phyloP scores from a whole-genome alignment of 805 yeast species.

The Teunomyces funiuensis region DNA sequence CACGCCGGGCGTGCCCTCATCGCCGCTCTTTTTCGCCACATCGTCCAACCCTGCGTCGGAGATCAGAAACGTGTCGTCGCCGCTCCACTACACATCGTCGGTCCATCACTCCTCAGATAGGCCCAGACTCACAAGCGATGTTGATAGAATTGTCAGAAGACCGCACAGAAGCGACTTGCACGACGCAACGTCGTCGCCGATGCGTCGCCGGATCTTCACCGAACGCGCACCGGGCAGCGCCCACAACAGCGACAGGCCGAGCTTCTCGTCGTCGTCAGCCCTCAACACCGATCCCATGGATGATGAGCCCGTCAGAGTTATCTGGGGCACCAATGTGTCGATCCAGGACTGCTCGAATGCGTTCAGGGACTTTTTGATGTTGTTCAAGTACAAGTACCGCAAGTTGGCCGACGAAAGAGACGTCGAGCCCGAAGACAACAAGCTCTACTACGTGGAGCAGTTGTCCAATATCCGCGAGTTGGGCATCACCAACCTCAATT shows the following conservation, averaged over 20 bases:
- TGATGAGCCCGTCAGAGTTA: slow-evolving; percentile 82
- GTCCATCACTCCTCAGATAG: slow-evolving; percentile 37
- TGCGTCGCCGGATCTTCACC: slow-evolving; percentile 59
- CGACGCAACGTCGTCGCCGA: slow-evolving; percentile 69
- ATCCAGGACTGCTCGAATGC: slow-evolving; percentile 81
- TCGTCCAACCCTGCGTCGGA: slow-evolving; percentile 44
- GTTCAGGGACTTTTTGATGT: slow-evolving; percentile 80
- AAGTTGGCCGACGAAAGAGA: slow-evolving; percentile 42
- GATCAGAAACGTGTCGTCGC: slow-evolving; percentile 45
- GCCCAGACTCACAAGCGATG: slow-evolving; percentile 40
- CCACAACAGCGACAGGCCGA: background rate
- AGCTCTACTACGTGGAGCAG: slow-evolving; percentile 68
- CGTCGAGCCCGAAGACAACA: slow-evolving; percentile 60
- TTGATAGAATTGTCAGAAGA: slow-evolving; percentile 45
- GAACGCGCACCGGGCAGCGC: slow-evolving; percentile 25
- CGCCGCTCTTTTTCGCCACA: slow-evolving; percentile 55
- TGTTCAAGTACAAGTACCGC: slow-evolving; percentile 77
- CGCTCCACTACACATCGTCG: slow-evolving; percentile 50
- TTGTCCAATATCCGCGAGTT: slow-evolving; percentile 72
- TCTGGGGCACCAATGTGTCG: slow-evolving; percentile 98
- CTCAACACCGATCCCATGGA: slow-evolving; percentile 27
- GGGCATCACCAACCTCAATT: slow-evolving; percentile 78
- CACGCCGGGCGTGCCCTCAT: slow-evolving; percentile 47
- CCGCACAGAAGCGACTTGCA: slow-evolving; percentile 77
- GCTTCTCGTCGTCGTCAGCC: slow-evolving; percentile 25